Base-by-base conservation (phyloP, 768 basidiomycete species). In the Lentinula aciculospora region DNA sequence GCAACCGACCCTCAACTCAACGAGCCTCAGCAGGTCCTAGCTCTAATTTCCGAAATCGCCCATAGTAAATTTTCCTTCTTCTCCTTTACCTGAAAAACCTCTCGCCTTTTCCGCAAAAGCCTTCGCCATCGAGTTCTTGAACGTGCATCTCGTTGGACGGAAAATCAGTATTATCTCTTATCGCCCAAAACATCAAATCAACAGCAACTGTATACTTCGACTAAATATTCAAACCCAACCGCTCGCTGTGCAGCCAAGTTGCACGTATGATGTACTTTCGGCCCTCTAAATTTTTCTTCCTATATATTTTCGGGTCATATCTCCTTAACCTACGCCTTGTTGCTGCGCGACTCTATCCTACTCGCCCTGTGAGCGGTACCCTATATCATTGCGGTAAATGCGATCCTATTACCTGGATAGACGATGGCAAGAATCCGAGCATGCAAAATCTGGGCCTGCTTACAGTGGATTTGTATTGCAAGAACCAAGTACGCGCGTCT, bases 291-390 rank as follows among this genome's bases (percentile, higher is more conserved):
- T 28, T 56, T 45, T 45, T 56, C 17, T n/a, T 56, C 8, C 31
- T 57, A n/a, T 25, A 39, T 9, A 28, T 36, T 25, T 10, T 48
- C 25, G 56, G 44, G 9, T 19, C 44, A 10, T 42, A 6, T 53
- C 49, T 58, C 27, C 36, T 53, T 13, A 34, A 57, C 7, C 3
- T 48, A 5, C 45, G 45, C 2, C 31, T 48, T n/a, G 45, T 36
- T 19, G 48, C 60, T 13, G 76, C 72, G 27, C 73, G 73, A 6
- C 65, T 85, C 25, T 84, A 81, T 59, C 78, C 81, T 1, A 84
- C 79, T 0, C 65, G 73, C 15, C 85, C 84, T 3, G 59, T 77
- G 15, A 68, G 77, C 31, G 69, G 65, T 19, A 80, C 82, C 0
- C 71, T 75, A 2, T 77, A 77, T 60, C 64, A 65, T 29, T 72